Evolutionary conservation across 2,329 filamentous ascomycete species (phyloP).

Genomic region (Penicillium nordicum): DNA sequence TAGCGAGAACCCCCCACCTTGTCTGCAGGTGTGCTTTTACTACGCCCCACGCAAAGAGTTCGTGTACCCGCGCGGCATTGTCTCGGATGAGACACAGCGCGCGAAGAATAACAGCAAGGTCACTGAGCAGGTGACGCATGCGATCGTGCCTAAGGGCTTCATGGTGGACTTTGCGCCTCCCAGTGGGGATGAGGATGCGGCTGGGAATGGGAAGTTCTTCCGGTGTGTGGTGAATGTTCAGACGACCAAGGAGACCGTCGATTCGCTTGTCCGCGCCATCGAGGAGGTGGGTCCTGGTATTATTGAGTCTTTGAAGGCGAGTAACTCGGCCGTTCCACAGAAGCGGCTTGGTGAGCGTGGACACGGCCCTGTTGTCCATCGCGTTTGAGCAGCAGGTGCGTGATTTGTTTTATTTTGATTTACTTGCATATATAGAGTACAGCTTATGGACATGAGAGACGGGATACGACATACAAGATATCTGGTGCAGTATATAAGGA

Average conservation of each 20-base stretch:
- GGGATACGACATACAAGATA: not conserved
- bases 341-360: conserved; percentile 33
- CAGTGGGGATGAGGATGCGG: conserved; percentile 46
- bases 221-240: conserved; percentile 65
- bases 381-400: conserved; percentile 3
- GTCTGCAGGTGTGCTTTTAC: conserved; percentile 94
- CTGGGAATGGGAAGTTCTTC: conserved; percentile 63
- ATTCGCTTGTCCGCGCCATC: conserved; percentile 60
- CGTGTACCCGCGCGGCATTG: conserved; percentile 31
- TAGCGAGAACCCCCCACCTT: conserved; percentile 73
- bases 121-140: conserved; percentile 55
- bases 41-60: conserved; percentile 61
- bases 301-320: conserved; percentile 28
- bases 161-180: conserved; percentile 66
- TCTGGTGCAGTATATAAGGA: not conserved
- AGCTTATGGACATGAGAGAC: not conserved
- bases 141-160: conserved; percentile 58
- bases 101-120: conserved; percentile 51
- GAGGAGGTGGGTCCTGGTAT: conserved; percentile 45
- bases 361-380: conserved; percentile 36
- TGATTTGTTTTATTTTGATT: not conserved
- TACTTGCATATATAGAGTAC: conserved; percentile 7
- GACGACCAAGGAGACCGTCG: conserved; percentile 58
- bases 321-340: conserved; percentile 11
- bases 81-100: conserved; percentile 35